Conservation (phyloP, 345 rosid genomes). For the Fremontodendron californicum region DNA sequence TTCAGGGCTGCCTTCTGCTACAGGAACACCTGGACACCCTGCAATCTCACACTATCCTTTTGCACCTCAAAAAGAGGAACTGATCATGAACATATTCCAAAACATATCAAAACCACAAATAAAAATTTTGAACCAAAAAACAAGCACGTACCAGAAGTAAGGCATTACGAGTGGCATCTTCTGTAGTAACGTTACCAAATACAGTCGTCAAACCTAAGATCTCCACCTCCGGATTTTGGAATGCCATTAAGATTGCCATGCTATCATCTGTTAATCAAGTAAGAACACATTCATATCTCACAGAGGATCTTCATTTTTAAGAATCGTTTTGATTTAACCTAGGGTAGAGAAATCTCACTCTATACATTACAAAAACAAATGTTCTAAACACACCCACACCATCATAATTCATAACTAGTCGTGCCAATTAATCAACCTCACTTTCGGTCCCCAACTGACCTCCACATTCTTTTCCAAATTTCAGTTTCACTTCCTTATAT, state of each 20-base stretch:
- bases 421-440: neutral
- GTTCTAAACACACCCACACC: neutral
- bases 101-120: neutral
- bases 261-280: constrained; percentile 60
- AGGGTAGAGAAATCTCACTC: neutral
- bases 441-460: neutral
- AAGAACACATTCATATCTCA: neutral
- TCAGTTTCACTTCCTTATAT: neutral
- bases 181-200: constrained; percentile 81
- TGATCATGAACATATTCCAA: constrained; percentile 48
- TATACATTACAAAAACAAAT: neutral
- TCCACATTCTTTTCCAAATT: neutral
- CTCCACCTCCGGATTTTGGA: constrained; percentile 71
- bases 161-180: constrained; percentile 82
- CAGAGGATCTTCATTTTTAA: neutral
- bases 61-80: constrained; percentile 41
- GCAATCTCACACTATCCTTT: constrained; percentile 97
- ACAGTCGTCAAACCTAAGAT: constrained; percentile 81
- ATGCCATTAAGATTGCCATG: constrained; percentile 97
- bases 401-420: neutral
- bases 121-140: neutral
- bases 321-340: constrained; percentile 1
- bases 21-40: constrained; percentile 76
- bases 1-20: constrained; percentile 73
- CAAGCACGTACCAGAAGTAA: constrained; percentile 61